Evolutionary conservation across 2,329 filamentous ascomycete species (phyloP).

Genomic region (Fusarium albidum): DNA sequence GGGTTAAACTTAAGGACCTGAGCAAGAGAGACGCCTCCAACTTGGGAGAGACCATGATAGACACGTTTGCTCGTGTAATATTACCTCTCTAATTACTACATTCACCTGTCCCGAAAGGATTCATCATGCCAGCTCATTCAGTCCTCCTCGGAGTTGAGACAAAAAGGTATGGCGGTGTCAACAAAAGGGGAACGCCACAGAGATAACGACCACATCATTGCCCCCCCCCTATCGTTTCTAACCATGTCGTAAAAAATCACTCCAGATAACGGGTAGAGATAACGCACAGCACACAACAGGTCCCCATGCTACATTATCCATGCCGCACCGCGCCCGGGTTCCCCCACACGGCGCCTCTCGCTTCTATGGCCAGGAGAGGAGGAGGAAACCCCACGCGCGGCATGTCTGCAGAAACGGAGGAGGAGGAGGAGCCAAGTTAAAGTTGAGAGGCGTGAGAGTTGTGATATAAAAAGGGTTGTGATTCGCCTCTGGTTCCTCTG

Average conservation of each 20-base stretch:
- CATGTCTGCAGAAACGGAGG: too few species aligned
- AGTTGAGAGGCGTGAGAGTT: too few species aligned
- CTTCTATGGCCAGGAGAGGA: constrained; percentile 2
- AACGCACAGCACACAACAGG: not conserved
- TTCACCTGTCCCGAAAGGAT: too few species aligned
- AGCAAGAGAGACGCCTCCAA: too few species aligned
- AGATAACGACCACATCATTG: constrained; percentile 24
- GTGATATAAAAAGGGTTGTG: too few species aligned
- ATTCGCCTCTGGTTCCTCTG: too few species aligned
- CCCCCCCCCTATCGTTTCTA: not conserved
- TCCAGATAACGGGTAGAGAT: constrained; percentile 22
- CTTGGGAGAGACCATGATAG: too few species aligned
- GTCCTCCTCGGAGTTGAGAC: not conserved
- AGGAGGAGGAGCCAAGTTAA: too few species aligned
- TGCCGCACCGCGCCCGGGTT: not conserved
- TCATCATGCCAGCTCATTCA: too few species aligned
- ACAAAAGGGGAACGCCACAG: constrained; percentile 21
- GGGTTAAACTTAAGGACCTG: too few species aligned
- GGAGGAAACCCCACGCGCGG: constrained; percentile 20
- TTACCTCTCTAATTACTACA: too few species aligned
- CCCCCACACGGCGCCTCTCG: constrained; percentile 29
- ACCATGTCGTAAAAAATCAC: constrained; percentile 7
- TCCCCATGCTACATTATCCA: constrained; percentile 29
- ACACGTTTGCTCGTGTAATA: too few species aligned
- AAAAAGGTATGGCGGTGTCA: not conserved